Evolutionary conservation across 257 asterid genomes (phyloP), one percentile per base, ranked within the genome.

Genomic region (Nicotiana knightiana): DNA sequence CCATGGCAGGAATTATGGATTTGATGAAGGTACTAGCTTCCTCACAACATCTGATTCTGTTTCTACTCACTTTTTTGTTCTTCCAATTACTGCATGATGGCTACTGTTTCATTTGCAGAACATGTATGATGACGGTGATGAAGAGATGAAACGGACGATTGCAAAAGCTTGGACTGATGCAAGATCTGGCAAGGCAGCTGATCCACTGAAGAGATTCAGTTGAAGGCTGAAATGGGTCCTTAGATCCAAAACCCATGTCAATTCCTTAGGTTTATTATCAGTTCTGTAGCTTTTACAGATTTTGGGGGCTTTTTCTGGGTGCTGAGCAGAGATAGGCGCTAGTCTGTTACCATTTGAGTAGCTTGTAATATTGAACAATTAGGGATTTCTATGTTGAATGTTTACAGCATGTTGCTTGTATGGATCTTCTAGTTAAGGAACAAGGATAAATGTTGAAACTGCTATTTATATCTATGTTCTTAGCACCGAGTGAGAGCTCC

Each of bases 1-100:
- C 97, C 15, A 92, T 94, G 98, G 94, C 98, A 70, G 97, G 98
- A 71, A 91, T 94, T 80, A 94, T 94, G 98, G 97, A 86, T 86
- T 76, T 94, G 88, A 94, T 94, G 98, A 94, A 94, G 98, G 98
- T 92, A 6, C 9, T 32, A 8, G 3, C 6, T 67, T 18, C 12
- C 18, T 65, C 18, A 53, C 24, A 35, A 32, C 4, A 2, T 68
- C 6, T 66, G 18, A 32, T 63, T 37, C 11, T 30, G 18, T 61
- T 15, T 55, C 10, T 43, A 37, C 11, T 30, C 24, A 15, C 7
- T 26, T 59, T 46, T 1, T 16, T 46, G 43, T 15, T 17, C 12
- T 30, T 43, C 54, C 43, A 26, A 55, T 76, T 18, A 6, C 24
- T 16, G 21, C 53, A 68, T 26, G 16, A 81, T 46, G 39, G 33